A percentile compares a stretch with the other conserved stretches of the same genome.
phyloP scores from a whole-genome alignment of 345 rosid genomes.

The Raphanus sativus region DNA sequence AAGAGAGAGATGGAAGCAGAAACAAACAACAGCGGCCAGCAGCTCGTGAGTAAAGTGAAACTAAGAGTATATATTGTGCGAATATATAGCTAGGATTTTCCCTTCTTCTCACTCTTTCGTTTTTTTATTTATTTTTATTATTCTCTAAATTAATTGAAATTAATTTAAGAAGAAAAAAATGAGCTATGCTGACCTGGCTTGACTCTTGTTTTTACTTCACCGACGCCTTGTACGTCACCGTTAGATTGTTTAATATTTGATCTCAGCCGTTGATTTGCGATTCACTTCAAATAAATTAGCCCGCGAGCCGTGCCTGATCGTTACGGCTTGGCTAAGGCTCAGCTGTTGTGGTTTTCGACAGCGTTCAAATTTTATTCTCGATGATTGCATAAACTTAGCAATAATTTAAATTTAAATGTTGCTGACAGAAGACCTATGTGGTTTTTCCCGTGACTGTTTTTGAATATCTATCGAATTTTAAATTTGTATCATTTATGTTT shows the following conservation, averaged over 20 bases:
- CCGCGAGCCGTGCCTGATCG: background rate
- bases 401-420: background rate
- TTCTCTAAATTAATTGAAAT: background rate
- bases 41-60: conserved; percentile 15
- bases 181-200: conserved; percentile 28
- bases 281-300: conserved; percentile 14
- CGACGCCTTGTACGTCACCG: background rate
- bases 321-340: conserved; percentile 14
- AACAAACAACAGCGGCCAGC: conserved; percentile 31
- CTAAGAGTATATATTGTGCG: conserved; percentile 18
- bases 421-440: conserved; percentile 17
- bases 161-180: background rate
- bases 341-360: conserved; percentile 32
- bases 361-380: conserved; percentile 30
- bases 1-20: conserved; percentile 9
- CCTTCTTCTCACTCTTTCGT: conserved; percentile 16
- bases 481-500: conserved; percentile 11
- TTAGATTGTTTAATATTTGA: background rate
- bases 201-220: conserved; percentile 26
- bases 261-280: conserved; percentile 7
- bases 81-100: conserved; percentile 35
- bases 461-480: conserved; percentile 10
- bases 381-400: background rate
- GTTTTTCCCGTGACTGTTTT: conserved; percentile 33
- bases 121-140: background rate